phyloP scores from a whole-genome alignment of 768 basidiomycete genomes.

The Sistotremastrum suecicum region DNA sequence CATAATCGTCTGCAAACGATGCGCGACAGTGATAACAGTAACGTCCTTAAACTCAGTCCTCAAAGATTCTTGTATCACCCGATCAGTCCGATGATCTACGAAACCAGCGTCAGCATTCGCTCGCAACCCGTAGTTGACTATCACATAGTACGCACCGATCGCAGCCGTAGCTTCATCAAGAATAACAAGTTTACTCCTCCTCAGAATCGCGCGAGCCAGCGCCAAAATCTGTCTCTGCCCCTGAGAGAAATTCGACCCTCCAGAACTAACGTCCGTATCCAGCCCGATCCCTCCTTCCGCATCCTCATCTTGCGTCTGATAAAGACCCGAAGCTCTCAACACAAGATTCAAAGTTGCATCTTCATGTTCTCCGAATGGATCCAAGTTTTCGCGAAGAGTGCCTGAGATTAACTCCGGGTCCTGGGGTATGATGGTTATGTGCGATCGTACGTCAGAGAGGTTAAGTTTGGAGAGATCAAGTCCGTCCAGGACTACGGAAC shows the following conservation, averaged over 20 bases:
- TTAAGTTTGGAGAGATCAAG: slow-evolving; percentile 24
- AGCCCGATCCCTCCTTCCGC: slow-evolving; percentile 11
- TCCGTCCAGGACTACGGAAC: slow-evolving; percentile 18
- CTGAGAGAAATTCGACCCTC: slow-evolving; percentile 11
- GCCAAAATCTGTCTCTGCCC: slow-evolving; percentile 29
- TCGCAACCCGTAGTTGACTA: not conserved
- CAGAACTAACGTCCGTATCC: slow-evolving; percentile 10
- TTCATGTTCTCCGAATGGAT: slow-evolving; percentile 35
- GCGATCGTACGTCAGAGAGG: slow-evolving; percentile 28
- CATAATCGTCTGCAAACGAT: slow-evolving; percentile 25
- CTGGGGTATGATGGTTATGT: slow-evolving; percentile 32
- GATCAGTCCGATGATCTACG: slow-evolving; percentile 25
- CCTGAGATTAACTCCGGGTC: slow-evolving; percentile 28
- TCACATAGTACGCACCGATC: slow-evolving; percentile 11
- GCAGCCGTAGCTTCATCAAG: slow-evolving; percentile 26
- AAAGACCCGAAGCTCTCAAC: slow-evolving; percentile 24
- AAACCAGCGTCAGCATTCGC: not conserved
- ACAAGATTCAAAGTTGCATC: slow-evolving; percentile 27
- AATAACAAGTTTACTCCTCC: slow-evolving; percentile 12
- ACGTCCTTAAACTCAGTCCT: slow-evolving; percentile 16
- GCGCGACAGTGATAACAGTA: slow-evolving; percentile 28
- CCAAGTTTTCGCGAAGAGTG: slow-evolving; percentile 32
- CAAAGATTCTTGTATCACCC: slow-evolving; percentile 25
- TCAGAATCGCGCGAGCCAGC: slow-evolving; percentile 20
- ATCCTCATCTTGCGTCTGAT: slow-evolving; percentile 3